These are phyloP conservation scores for Ceratocystis albifundus DNA, from an alignment of 2,329 filamentous ascomycete genomes.

Conservation along the genomic window DNA sequence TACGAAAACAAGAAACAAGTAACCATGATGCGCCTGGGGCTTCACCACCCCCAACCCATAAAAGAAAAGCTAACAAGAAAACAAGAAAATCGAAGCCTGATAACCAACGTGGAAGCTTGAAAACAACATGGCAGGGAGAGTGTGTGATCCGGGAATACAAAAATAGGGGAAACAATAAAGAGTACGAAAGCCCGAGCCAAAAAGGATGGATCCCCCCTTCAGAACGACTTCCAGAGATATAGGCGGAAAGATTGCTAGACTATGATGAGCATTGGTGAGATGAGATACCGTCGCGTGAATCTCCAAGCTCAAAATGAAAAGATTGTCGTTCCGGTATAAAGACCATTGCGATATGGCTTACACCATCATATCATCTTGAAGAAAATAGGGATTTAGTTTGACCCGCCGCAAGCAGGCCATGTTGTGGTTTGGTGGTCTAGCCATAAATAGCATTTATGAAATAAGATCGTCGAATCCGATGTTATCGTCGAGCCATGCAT, in stretches of 20 bases:
- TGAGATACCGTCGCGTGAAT: not conserved
- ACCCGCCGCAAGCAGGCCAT: not conserved
- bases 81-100: not conserved
- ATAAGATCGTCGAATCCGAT: not conserved
- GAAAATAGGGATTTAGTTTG: not conserved
- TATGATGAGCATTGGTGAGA: not conserved
- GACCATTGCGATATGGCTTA: not conserved
- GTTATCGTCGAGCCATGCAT: not conserved
- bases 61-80: not conserved
- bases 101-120: slow-evolving; percentile 16
- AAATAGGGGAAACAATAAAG: slow-evolving; percentile 6
- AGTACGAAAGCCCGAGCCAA: not conserved
- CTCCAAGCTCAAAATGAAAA: not conserved
- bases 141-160: slow-evolving; percentile 4
- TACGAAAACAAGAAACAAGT: slow-evolving; percentile 3
- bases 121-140: slow-evolving; percentile 13
- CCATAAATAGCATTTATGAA: not conserved
- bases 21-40: slow-evolving; percentile 11
- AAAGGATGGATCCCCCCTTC: not conserved
- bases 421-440: not conserved
- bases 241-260: not conserved
- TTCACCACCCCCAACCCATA: slow-evolving; percentile 3
- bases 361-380: not conserved
- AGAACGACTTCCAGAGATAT: not conserved
- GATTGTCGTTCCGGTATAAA: not conserved